These are phyloP conservation scores for Letharia columbiana DNA, from an alignment of 495 filamentous ascomycete genomes.

Conservation along the genomic window DNA sequence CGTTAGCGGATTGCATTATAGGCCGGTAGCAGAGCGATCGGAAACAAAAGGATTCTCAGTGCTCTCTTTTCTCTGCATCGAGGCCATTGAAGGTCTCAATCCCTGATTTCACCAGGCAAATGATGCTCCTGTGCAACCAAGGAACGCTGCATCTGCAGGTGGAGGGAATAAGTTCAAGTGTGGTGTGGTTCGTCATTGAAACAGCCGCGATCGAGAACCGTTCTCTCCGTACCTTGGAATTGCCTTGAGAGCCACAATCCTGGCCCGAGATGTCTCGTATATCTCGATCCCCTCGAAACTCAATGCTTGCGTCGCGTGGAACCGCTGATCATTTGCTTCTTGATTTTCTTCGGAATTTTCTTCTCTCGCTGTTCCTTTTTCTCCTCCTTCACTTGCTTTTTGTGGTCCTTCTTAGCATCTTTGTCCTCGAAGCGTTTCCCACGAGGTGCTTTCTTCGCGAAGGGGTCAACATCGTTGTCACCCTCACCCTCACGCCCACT, in stretches of 20 bases:
- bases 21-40: background rate
- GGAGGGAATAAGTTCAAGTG: conserved; percentile 22
- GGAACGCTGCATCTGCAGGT: conserved; percentile 22
- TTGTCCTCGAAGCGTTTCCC: conserved; percentile 91
- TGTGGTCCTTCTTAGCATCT: conserved; percentile 79
- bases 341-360: conserved; percentile 92
- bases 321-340: conserved; percentile 63
- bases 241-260: background rate
- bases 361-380: conserved; percentile 83
- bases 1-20: conserved; percentile 6
- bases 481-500: conserved; percentile 28
- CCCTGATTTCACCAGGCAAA: conserved; percentile 2
- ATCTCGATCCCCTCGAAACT: background rate
- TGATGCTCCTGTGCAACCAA: conserved; percentile 21
- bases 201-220: background rate
- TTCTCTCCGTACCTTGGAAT: conserved; percentile 2
- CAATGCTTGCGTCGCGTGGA: conserved; percentile 41
- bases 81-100: conserved; percentile 7
- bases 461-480: conserved; percentile 41
- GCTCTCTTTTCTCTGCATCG: conserved; percentile 31
- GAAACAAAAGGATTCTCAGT: conserved; percentile 20
- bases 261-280: background rate
- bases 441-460: conserved; percentile 60
- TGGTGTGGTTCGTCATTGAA: conserved; percentile 17
- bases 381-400: conserved; percentile 84